Conservation (phyloP, 1,284 basidiomycete species). For the Irpex lacteus region DNA sequence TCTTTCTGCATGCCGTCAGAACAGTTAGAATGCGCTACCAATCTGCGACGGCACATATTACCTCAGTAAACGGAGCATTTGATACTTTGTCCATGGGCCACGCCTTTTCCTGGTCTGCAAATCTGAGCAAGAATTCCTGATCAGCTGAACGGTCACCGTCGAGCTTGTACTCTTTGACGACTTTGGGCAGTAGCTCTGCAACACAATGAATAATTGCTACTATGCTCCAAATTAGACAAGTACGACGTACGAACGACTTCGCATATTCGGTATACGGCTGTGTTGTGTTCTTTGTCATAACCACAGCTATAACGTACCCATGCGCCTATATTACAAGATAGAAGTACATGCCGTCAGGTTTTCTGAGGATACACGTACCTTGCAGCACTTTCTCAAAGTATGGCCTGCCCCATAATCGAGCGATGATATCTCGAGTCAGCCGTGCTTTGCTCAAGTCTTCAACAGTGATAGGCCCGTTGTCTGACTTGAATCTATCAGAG, state of each 20-base stretch:
- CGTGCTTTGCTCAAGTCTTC: slow-evolving; percentile 57
- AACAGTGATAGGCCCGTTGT: slow-evolving; percentile 52
- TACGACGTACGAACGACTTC: slow-evolving; percentile 62
- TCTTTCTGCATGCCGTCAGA: slow-evolving; percentile 53
- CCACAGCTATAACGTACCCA: slow-evolving; percentile 82
- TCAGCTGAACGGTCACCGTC: slow-evolving; percentile 58
- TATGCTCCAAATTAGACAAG: background rate
- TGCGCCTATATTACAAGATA: slow-evolving; percentile 48
- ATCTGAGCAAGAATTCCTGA: slow-evolving; percentile 65
- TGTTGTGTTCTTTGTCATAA: slow-evolving; percentile 42
- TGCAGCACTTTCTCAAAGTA: slow-evolving; percentile 79
- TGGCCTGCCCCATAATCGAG: slow-evolving; percentile 63
- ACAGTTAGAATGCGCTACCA: background rate
- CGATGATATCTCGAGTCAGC: slow-evolving; percentile 62
- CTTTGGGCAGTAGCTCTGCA: slow-evolving; percentile 48
- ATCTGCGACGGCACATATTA: slow-evolving; percentile 33
- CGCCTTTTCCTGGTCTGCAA: slow-evolving; percentile 56
- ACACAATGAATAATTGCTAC: slow-evolving; percentile 1
- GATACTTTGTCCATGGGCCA: slow-evolving; percentile 84
- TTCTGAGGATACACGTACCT: slow-evolving; percentile 43
- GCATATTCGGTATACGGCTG: slow-evolving; percentile 81
- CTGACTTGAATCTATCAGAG: slow-evolving; percentile 42
- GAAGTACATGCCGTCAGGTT: slow-evolving; percentile 19
- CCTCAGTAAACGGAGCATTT: slow-evolving; percentile 60
- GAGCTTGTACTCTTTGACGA: slow-evolving; percentile 71